Base-by-base conservation (phyloP, 2,329 filamentous ascomycete genomes). In the Aureobasidium leucospermi region DNA sequence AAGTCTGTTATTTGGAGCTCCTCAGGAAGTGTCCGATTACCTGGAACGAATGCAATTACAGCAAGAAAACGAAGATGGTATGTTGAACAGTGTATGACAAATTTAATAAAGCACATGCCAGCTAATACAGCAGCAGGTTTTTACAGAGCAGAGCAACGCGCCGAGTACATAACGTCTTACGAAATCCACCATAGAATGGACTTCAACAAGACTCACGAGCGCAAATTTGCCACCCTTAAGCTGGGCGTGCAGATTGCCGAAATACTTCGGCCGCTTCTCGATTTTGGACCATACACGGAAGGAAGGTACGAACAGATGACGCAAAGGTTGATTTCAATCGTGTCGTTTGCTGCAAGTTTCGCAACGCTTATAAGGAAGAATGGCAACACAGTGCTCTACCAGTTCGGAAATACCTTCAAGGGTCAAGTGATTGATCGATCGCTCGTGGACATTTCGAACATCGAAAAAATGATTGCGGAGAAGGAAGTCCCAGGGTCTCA, bases 41-140 rank as follows among this genome's bases (percentile, higher is more conserved):
- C 67, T 77, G 55, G 66, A 74, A 45, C 57, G 71, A 55, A 71
- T 72, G 64, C 71, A 78, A 58, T 64, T 71, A 32, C 67, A 71
- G 46, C 68, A 70, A n/a, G 69, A 70, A 67, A 59, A 73, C 66
- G 65, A 72, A 70, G 69, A 77, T 73, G 75, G 69, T 70, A n/a
- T 16, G 38, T 42, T 9, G 6, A 55, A 7, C 10, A 11, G 41
- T 34, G 7, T 1, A 4, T 8, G 5, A 16, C 34, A 23, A 9
- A 7, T 19, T 23, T n/a, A 34, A 23, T 23, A 4, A 23, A 15
- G 8, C 5, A 42, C 28, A 8, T n/a, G 28, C 16, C 28, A 15
- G 49, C 58, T 66, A 45, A 65, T 43, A 19, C n/a, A 23, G 19
- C 10, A 10, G 6, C 47, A 70, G 69, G 68, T 1, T 70, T 70